Percentiles rank a stretch among this genome's conserved stretches.
phyloP scores from a whole-genome alignment of 1,284 basidiomycete species.

The Heterobasidion parviporum region DNA sequence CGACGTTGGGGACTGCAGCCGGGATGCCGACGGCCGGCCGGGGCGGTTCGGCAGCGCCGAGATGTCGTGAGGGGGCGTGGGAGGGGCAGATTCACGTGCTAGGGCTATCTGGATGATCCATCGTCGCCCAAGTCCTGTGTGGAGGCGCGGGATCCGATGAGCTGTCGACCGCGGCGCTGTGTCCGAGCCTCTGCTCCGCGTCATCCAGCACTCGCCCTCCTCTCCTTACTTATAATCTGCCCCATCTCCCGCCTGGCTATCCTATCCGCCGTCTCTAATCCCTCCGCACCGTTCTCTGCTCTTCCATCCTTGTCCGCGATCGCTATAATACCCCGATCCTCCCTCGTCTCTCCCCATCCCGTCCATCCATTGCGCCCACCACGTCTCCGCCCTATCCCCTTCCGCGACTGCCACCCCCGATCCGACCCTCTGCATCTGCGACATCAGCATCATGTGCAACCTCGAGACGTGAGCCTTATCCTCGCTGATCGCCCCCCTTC shows the following conservation, averaged over 20 bases:
- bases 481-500: constrained; percentile 2
- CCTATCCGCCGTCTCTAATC: not conserved
- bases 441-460: constrained; percentile 49
- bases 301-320: not conserved
- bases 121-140: too few species aligned
- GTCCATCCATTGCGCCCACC: too few species aligned
- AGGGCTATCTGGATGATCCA: too few species aligned
- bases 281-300: not conserved
- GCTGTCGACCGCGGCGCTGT: not conserved
- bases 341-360: too few species aligned
- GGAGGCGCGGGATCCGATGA: not conserved
- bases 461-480: constrained; percentile 53
- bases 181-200: constrained; percentile 1
- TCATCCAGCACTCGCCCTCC: constrained; percentile 3
- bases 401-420: not conserved
- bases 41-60: too few species aligned
- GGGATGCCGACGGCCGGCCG: not conserved
- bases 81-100: too few species aligned
- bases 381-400: not conserved
- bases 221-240: not conserved
- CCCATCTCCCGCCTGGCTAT: not conserved
- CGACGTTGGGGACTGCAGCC: not conserved
- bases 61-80: too few species aligned
- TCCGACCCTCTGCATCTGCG: too few species aligned
- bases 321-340: too few species aligned